Evolutionary conservation across 208 protist species (phyloP), one percentile per base, ranked within the genome.

Genomic region (Acanthamoeba lenticulata): DNA sequence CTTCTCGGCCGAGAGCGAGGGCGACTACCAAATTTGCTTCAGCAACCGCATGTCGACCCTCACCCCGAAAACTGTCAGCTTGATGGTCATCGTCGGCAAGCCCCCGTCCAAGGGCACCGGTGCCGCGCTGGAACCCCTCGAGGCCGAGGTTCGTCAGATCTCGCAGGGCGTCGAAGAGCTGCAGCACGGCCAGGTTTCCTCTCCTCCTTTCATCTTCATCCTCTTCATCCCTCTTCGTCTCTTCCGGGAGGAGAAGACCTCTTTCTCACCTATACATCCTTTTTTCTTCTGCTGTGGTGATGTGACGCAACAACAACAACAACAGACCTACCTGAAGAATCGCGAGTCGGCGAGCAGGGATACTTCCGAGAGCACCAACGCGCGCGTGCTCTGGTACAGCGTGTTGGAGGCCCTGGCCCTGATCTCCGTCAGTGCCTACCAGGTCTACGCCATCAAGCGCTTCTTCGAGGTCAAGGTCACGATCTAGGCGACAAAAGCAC

Each of bases 31-130:
- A 21, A 91, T 95, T 81, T 96, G 95, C 93, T 96, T 96, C 91
- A 49, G 74, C 69, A 96, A 96, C 93, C 38, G 86, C 40, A 96
- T 96, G 95, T 96, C 94, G 19, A 95, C 93, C 24, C 38, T 95
- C 65, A 96, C 95, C 19, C 42, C 62, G 52, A 96, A 96, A 89
- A 92, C 77, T 19, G 69, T 96, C 19, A 55, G 77, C 62, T 94
- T 96, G 77, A 47, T 49, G 32, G 36, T 96, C 32, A 42, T 55
- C 38, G 65, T 93, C 19, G 90, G 90, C 42, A 49, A 93, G 90
- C 7, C 38, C 15, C 32, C 29, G 7, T 42, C 19, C 19, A 92
- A 92, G 55, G 60, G 49, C 32, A 4, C 44, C 79, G n/a, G n/a
- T 32, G 29, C 45, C 29, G 79, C 49, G 13, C 79, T 89, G n/a